Percentiles rank a stretch among this genome's conserved stretches.
phyloP scores from a whole-genome alignment of 2,329 filamentous ascomycete genomes.

The Aspergillus novofumigatus region DNA sequence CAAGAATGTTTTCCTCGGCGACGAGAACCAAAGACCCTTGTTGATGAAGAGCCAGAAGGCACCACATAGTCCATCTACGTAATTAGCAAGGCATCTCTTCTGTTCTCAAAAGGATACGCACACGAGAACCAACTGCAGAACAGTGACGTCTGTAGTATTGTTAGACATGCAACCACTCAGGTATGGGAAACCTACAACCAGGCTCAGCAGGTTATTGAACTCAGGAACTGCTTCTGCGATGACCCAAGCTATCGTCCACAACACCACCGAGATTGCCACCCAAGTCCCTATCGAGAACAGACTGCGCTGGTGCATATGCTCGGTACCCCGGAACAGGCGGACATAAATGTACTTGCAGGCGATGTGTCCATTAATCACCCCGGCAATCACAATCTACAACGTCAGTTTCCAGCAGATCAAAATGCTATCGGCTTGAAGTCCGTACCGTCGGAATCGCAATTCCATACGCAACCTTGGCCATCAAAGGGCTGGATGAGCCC shows the following conservation, averaged over 20 bases:
- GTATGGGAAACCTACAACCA: conserved; percentile 41
- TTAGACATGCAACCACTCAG: background rate
- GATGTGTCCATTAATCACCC: conserved; percentile 64
- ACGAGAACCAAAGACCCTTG: conserved; percentile 26
- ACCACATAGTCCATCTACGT: conserved; percentile 14
- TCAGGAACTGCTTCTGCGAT: conserved; percentile 66
- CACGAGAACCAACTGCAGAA: conserved; percentile 64
- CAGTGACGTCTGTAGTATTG: conserved; percentile 40
- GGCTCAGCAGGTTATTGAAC: conserved; percentile 60
- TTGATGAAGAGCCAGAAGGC: conserved; percentile 36
- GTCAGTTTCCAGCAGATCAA: background rate
- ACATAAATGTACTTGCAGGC: conserved; percentile 62
- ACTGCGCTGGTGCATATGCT: conserved; percentile 47
- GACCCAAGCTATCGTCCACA: conserved; percentile 60
- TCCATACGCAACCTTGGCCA: conserved; percentile 62
- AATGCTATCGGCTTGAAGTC: background rate
- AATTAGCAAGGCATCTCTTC: conserved; percentile 2
- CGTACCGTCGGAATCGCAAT: conserved; percentile 58
- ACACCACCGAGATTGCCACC: conserved; percentile 50
- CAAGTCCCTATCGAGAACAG: conserved; percentile 51
- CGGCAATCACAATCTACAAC: conserved; percentile 57
- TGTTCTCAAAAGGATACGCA: conserved; percentile 4
- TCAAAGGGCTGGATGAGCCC: conserved; percentile 51
- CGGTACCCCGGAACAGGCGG: conserved; percentile 57
- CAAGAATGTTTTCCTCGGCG: conserved; percentile 25